Percentiles rank a stretch among this genome's conserved stretches.
Conservation (phyloP, 139 green algal species). For the Desmodesmus armatus region DNA sequence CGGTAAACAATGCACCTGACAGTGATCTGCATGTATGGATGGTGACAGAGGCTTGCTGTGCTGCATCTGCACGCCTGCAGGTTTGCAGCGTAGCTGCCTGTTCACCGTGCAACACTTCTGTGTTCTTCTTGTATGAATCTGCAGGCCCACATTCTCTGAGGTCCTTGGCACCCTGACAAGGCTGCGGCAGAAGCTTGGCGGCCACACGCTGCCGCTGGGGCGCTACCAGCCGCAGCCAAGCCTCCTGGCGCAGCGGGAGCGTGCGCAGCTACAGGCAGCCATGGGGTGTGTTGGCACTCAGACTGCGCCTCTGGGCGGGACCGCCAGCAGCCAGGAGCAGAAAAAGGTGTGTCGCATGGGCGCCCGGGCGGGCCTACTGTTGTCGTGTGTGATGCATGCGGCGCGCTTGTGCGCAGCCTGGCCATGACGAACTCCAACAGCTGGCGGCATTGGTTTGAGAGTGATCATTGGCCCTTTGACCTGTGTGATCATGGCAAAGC, state of each 20-base stretch:
- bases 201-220: slow-evolving; percentile 20
- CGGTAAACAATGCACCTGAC: neutral
- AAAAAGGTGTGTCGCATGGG: neutral
- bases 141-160: slow-evolving; percentile 48
- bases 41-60: neutral
- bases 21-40: neutral
- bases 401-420: no score
- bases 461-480: no score
- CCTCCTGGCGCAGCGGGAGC: neutral
- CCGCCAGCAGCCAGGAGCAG: neutral
- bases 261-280: neutral
- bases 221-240: neutral
- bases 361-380: neutral
- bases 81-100: neutral
- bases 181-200: slow-evolving; percentile 3
- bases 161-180: slow-evolving; percentile 42
- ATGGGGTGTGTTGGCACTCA: neutral
- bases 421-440: no score
- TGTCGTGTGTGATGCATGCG: no score
- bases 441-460: no score
- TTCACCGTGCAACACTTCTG: no score
- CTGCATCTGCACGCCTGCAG: neutral
- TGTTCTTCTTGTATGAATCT: no score
- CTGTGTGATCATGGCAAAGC: neutral
- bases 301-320: neutral